Conservation (phyloP, 1,284 basidiomycete species). For the Puccinia horiana region DNA sequence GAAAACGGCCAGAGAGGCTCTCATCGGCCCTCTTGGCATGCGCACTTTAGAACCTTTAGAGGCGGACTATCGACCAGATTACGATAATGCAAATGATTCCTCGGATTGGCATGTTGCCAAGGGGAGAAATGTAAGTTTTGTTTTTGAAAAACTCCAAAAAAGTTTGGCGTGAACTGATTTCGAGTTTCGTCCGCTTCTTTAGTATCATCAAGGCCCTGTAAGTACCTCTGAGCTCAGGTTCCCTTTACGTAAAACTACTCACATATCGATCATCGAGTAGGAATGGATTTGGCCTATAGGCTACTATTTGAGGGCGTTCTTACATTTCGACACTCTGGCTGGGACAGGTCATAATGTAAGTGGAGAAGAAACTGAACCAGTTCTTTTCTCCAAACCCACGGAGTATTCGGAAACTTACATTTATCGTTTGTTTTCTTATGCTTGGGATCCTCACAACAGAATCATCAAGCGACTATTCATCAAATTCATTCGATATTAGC, state of each 20-base stretch:
- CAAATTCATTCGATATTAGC: conserved; percentile 74
- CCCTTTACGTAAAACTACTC: neutral
- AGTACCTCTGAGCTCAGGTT: neutral
- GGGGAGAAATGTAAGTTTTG: conserved; percentile 69
- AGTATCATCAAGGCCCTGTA: conserved; percentile 63
- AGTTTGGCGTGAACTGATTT: neutral
- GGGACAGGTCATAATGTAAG: conserved; percentile 70
- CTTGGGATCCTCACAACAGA: conserved; percentile 61
- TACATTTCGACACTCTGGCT: conserved; percentile 73
- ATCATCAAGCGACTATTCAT: conserved; percentile 72
- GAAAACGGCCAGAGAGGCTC: conserved; percentile 71
- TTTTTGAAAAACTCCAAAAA: conserved; percentile 11
- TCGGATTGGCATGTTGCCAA: conserved; percentile 79
- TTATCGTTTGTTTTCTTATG: neutral
- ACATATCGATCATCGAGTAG: conserved; percentile 62
- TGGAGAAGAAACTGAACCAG: conserved; percentile 52
- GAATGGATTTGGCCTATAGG: conserved; percentile 64
- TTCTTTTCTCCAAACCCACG: neutral
- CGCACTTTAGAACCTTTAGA: conserved; percentile 85
- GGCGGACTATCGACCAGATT: conserved; percentile 77
- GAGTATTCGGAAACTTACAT: neutral
- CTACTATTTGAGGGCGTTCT: conserved; percentile 89
- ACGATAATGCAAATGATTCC: conserved; percentile 88
- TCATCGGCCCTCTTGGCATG: conserved; percentile 85
- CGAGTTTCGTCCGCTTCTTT: neutral